phyloP scores from a whole-genome alignment of 1,284 basidiomycete species.

The Leccinum fuscescens region DNA sequence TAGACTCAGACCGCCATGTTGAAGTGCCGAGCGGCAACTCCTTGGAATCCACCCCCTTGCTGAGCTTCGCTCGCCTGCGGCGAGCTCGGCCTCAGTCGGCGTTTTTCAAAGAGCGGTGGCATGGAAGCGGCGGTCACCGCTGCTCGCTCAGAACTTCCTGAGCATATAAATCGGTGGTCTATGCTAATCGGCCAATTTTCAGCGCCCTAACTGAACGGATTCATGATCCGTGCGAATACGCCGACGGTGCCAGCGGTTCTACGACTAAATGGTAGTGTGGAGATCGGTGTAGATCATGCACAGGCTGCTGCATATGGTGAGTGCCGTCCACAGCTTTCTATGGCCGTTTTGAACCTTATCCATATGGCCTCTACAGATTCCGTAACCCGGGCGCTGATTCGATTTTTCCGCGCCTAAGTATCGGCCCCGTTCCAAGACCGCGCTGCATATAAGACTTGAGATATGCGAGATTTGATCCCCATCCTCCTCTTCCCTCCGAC shows the following conservation, averaged over 20 bases:
- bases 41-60: too few relatives aligned
- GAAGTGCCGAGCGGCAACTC: too few relatives aligned
- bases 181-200: neutral
- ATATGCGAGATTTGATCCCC: neutral
- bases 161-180: too few relatives aligned
- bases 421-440: neutral
- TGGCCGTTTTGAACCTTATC: neutral
- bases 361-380: neutral
- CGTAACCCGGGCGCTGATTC: neutral
- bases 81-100: neutral
- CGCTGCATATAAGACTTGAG: constrained; percentile 10
- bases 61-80: too few relatives aligned
- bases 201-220: neutral
- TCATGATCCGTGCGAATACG: too few relatives aligned
- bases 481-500: neutral
- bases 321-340: constrained; percentile 3
- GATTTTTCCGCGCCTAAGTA: neutral
- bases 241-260: neutral
- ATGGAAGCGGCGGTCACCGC: too few relatives aligned
- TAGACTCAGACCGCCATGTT: too few relatives aligned
- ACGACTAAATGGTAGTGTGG: neutral
- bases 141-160: neutral
- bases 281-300: neutral
- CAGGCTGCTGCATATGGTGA: neutral
- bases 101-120: neutral